phyloP scores from a whole-genome alignment of 768 basidiomycete genomes.

The Boletus huronensis region DNA sequence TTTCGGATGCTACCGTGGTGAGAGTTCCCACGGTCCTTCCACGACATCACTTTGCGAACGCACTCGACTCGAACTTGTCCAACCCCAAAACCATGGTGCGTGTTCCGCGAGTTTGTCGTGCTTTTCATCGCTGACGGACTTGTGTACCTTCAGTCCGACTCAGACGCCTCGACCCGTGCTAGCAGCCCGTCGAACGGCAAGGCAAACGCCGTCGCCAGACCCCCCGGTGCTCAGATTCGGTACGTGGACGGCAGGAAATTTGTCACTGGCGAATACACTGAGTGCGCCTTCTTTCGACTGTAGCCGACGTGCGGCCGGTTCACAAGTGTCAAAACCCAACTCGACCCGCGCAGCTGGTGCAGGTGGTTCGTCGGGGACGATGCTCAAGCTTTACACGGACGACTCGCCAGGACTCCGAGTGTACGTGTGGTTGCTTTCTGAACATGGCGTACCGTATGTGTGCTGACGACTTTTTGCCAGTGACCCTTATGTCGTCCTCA shows the following conservation, averaged over 20 bases:
- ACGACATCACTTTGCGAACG: constrained; percentile 16
- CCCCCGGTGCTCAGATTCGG: constrained; percentile 81
- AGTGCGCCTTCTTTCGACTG: background rate
- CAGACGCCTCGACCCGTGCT: constrained; percentile 54
- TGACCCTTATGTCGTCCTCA: constrained; percentile 95
- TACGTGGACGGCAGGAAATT: constrained; percentile 34
- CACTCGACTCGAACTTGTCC: constrained; percentile 6
- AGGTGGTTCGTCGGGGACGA: constrained; percentile 95
- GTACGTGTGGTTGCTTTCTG: constrained; percentile 56
- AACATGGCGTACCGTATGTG: background rate
- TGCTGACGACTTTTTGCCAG: constrained; percentile 38
- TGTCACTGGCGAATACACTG: background rate
- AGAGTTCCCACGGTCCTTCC: constrained; percentile 24
- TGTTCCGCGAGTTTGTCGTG: background rate
- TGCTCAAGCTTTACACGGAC: constrained; percentile 98
- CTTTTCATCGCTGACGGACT: background rate
- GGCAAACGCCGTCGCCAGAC: constrained; percentile 57
- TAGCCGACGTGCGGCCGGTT: constrained; percentile 71
- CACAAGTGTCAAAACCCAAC: constrained; percentile 71
- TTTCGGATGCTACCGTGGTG: background rate
- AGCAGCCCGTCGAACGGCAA: constrained; percentile 40
- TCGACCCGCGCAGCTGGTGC: constrained; percentile 89
- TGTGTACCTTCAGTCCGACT: constrained; percentile 61
- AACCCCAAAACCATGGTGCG: constrained; percentile 32
- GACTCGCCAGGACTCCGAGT: constrained; percentile 96